Evolutionary conservation across 192 early-diverging fungal species (phyloP).

Genomic region (Cetraspora pellucida): DNA sequence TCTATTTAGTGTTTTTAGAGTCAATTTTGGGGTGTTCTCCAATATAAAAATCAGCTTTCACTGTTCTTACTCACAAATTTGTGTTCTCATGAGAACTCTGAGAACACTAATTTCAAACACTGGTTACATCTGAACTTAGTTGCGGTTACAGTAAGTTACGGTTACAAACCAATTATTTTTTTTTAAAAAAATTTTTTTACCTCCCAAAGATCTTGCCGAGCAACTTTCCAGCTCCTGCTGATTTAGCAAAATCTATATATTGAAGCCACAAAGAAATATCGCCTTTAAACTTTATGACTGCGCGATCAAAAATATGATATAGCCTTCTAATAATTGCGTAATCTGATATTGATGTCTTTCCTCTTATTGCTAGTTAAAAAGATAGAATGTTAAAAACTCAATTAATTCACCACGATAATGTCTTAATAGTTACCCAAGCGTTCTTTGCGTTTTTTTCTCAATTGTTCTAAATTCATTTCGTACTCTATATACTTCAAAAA

Average conservation of each 20-base stretch:
- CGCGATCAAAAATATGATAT: conserved; percentile 77
- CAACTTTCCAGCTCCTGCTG: conserved; percentile 52
- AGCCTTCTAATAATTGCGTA: conserved; percentile 76
- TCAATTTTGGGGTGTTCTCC: too few relatives aligned
- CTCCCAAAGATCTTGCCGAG: conserved; percentile 75
- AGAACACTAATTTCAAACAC: too few relatives aligned
- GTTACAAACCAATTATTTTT: too few relatives aligned
- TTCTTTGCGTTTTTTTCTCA: conserved; percentile 77
- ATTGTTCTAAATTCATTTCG: conserved; percentile 87
- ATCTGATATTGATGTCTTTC: conserved; percentile 67
- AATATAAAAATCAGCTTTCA: too few relatives aligned
- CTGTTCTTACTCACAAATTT: too few relatives aligned
- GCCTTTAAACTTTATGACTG: conserved; percentile 74
- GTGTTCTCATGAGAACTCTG: too few relatives aligned
- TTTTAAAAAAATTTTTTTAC: too few relatives aligned
- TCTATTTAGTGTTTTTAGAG: too few relatives aligned
- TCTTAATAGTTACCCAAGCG: conserved; percentile 54
- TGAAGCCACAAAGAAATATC: conserved; percentile 87
- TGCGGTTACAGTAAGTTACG: too few relatives aligned
- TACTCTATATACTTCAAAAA: conserved; percentile 94
- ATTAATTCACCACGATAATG: background rate
- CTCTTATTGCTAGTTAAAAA: conserved; percentile 18
- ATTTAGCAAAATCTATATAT: conserved; percentile 84
- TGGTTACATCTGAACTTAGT: too few relatives aligned
- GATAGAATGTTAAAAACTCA: background rate